These are phyloP conservation scores for Cucurbitaria berberidis DNA, from an alignment of 2,329 filamentous ascomycete species.

Conservation along the genomic window DNA sequence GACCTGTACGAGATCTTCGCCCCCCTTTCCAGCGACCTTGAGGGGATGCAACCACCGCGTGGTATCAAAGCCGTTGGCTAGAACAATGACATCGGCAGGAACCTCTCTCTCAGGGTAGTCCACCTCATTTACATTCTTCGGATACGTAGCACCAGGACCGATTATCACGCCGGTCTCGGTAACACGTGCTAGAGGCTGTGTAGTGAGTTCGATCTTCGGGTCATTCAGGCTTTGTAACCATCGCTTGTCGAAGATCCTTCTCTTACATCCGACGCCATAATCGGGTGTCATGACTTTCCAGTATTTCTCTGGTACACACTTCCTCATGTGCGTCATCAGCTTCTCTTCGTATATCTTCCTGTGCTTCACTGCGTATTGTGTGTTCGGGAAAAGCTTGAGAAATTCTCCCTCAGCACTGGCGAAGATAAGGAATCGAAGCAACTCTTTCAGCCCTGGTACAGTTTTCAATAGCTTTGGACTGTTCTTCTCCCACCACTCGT, in stretches of 20 bases:
- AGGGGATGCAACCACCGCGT: conserved; percentile 62
- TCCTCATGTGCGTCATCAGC: conserved; percentile 56
- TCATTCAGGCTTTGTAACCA: conserved; percentile 62
- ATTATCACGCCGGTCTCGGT: conserved; percentile 57
- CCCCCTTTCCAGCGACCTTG: conserved; percentile 58
- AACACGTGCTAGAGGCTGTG: conserved; percentile 58
- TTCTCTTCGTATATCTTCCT: conserved; percentile 51
- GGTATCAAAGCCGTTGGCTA: conserved; percentile 67
- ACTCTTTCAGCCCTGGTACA: conserved; percentile 59
- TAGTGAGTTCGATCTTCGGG: conserved; percentile 61
- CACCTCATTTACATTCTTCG: conserved; percentile 46
- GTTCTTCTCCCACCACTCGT: conserved; percentile 56
- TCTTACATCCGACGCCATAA: conserved; percentile 68
- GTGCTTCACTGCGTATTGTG: conserved; percentile 45
- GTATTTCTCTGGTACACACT: conserved; percentile 63
- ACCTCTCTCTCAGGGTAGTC: conserved; percentile 50
- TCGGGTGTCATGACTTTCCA: conserved; percentile 67
- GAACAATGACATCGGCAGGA: conserved; percentile 65
- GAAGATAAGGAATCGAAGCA: conserved; percentile 56
- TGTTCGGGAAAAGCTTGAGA: conserved; percentile 56
- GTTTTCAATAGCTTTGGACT: conserved; percentile 53
- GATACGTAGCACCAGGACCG: conserved; percentile 58
- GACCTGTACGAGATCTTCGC: conserved; percentile 59
- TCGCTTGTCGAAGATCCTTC: conserved; percentile 64
- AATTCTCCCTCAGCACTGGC: conserved; percentile 52